Evolutionary conservation across 306 rosid species (phyloP).

Genomic region (Hippophae tibetana): DNA sequence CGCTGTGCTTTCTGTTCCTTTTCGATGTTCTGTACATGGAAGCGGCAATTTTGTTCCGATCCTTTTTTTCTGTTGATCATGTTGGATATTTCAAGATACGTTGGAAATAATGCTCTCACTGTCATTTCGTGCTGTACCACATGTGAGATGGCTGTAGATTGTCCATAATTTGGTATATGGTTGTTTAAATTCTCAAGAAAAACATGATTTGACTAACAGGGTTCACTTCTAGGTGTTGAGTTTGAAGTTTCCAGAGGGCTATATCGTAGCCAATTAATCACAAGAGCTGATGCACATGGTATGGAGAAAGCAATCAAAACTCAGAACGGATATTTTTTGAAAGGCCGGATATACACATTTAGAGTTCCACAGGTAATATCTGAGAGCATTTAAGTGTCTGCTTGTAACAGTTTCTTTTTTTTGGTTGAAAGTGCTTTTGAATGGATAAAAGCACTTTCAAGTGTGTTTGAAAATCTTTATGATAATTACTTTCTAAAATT

Average conservation of each 20-base stretch:
- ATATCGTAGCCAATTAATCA: slow-evolving; percentile 39
- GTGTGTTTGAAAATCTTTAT: no score
- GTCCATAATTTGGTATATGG: not conserved
- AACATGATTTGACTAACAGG: slow-evolving; percentile 96
- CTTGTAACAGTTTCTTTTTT: no score
- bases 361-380: slow-evolving; percentile 64
- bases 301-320: slow-evolving; percentile 41
- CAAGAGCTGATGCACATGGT: slow-evolving; percentile 37
- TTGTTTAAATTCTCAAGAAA: slow-evolving; percentile 39
- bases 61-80: no score
- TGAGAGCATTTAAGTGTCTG: not conserved
- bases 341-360: slow-evolving; percentile 63
- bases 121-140: no score
- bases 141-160: slow-evolving; percentile 7
- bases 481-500: no score
- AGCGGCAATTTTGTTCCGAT: no score
- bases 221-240: slow-evolving; percentile 99
- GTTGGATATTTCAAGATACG: no score
- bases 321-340: slow-evolving; percentile 61
- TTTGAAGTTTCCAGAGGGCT: slow-evolving; percentile 51
- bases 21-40: no score
- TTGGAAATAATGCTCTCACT: no score
- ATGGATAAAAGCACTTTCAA: no score
- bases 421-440: no score
- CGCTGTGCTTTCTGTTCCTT: no score